Conservation (phyloP, 176 grass and related monocot species). For the Pontederia paniculata region DNA sequence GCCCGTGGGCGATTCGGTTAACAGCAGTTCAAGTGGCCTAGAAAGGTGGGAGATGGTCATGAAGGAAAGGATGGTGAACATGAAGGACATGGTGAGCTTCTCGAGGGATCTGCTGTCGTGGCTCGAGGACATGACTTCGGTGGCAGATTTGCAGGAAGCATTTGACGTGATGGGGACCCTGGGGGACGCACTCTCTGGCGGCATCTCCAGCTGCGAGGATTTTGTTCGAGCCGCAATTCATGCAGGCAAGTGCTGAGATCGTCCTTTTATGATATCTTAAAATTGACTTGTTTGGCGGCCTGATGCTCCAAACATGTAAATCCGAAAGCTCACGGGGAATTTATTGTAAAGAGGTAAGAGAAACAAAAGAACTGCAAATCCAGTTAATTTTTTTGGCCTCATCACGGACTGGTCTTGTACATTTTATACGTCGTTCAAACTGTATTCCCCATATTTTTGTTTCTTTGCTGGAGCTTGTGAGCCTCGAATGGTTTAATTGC, state of each 20-base stretch:
- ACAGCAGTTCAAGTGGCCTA: conserved; percentile 5
- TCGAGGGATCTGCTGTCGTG: conserved; percentile 64
- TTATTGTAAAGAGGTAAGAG: too few relatives aligned
- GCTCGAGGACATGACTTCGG: conserved; percentile 75
- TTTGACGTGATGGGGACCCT: conserved; percentile 76
- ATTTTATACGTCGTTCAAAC: too few relatives aligned
- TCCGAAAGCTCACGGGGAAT: too few relatives aligned
- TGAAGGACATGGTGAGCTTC: conserved; percentile 73
- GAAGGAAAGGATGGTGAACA: conserved; percentile 86
- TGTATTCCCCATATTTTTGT: too few relatives aligned
- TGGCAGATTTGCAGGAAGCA: conserved; percentile 73
- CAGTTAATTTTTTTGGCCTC: too few relatives aligned
- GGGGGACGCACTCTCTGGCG: conserved; percentile 47
- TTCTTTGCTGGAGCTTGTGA: too few relatives aligned
- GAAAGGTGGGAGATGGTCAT: conserved; percentile 67
- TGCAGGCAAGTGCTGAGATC: conserved; percentile 8
- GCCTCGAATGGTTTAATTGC: too few relatives aligned
- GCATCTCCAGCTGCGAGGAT: conserved; percentile 53
- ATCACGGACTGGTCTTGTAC: too few relatives aligned
- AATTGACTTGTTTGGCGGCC: not conserved
- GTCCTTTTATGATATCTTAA: too few relatives aligned
- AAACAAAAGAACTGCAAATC: too few relatives aligned
- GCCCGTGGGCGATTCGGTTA: conserved; percentile 9
- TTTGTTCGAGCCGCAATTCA: conserved; percentile 56
- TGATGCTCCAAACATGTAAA: too few relatives aligned